Evolutionary conservation across 2,329 filamentous ascomycete genomes (phyloP), one percentile per base, ranked within the genome.

Genomic region (Alternaria infectoria): DNA sequence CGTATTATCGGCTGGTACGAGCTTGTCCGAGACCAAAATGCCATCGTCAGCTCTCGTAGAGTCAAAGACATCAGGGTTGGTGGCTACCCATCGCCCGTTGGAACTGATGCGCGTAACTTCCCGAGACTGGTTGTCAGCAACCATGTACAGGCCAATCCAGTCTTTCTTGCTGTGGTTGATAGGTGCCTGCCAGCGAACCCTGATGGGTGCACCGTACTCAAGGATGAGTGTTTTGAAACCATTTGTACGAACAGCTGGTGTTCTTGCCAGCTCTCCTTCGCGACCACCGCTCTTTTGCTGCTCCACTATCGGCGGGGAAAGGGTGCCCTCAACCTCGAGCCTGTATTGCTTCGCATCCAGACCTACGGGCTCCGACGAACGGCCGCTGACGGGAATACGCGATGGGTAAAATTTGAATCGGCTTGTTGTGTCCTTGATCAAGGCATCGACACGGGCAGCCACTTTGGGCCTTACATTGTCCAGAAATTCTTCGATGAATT

Each of bases 111-210:
- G 90, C 3, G 96, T 97, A 13, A 90, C 84, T 43, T 97, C 92
- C 44, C 95, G 89, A 8, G 92, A 96, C 7, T 89, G 88, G 76
- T 97, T 99, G 80, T 98, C 95, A 4, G 93, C 93, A 3, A 99
- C 93, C 88, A 94, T 93, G 83, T 98, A 99, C 6, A 99, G 85
- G 5, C 95, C 95, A 57, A 99, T 90, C 96, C 96, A 99, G 79
- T 99, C 96, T 73, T 91, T 91, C 77, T 91, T 93, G 81, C 90
- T 90, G 81, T 98, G 96, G 68, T 93, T 92, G 40, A 89, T 85
- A 0, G 96, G 95, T 0, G 95, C 96, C 26, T 88, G 92, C 96
- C 96, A 99, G 71, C 88, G 92, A 66, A 98, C 92, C 69, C 87
- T 91, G 77, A 99, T 92, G 0, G 96, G 93, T 1, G 93, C 88